These are phyloP conservation scores for Cicer bijugum DNA, from an alignment of 306 rosid species.

Conservation along the genomic window DNA sequence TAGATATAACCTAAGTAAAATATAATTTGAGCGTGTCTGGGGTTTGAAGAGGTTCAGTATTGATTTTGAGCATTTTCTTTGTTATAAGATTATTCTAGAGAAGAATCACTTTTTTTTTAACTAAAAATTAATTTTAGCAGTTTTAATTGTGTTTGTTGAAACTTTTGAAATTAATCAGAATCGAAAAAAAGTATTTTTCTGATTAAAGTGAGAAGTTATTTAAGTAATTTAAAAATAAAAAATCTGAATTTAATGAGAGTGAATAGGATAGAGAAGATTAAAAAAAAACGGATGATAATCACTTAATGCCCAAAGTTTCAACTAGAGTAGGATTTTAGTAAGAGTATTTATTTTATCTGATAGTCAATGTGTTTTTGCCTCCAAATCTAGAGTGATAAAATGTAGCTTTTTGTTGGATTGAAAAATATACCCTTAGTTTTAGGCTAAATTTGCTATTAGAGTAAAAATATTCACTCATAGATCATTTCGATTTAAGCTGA, in stretches of 20 bases:
- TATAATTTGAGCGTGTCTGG: neutral
- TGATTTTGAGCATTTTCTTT: neutral
- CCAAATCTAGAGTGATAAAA: neutral
- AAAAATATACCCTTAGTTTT: neutral
- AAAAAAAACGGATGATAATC: no score
- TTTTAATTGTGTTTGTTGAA: no score
- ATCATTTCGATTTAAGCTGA: neutral
- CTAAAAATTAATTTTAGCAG: no score
- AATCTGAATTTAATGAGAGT: no score
- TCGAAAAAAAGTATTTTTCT: no score
- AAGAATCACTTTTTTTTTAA: no score
- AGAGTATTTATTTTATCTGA: no score
- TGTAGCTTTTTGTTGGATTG: neutral
- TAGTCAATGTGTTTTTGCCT: neutral
- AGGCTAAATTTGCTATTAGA: neutral
- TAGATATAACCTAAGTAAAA: neutral
- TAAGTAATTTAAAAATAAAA: no score
- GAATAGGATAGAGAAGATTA: no score
- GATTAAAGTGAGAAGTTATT: no score
- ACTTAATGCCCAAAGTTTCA: neutral
- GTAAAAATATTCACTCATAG: neutral
- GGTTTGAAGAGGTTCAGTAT: neutral
- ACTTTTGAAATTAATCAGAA: no score
- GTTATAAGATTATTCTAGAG: no score
- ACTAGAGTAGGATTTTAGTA: neutral